Evolutionary conservation across 164 flowering plant species (phyloP), one percentile per base, ranked within the genome.

Genomic region (Vitis amurensis): DNA sequence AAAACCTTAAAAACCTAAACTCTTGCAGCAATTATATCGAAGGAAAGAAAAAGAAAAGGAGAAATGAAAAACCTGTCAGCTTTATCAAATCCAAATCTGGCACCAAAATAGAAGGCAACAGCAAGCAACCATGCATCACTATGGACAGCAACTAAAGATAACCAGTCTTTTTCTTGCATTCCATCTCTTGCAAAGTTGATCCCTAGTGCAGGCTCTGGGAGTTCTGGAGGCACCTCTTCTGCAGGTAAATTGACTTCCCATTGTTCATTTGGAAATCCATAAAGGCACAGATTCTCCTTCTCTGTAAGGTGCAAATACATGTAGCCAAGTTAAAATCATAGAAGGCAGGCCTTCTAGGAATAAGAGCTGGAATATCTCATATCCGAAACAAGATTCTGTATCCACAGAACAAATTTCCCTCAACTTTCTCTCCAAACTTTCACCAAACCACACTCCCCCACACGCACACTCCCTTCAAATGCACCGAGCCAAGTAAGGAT

Each of bases 211-310:
- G 96, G 96, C 79, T 90, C 93, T 9, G 96, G 96, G 30, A 90
- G 88, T 70, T 88, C 91, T 48, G 93, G 91, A 66, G 95, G 95
- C 17, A 90, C 93, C 74, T 90, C 95, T 69, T 88, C 90, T 64
- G 90, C 91, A 55, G 96, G 93, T 68, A 90, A 75, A 79, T 87
- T 90, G 70, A 90, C 96, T 77, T 89, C 91, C 93, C 96, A 90
- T 10, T 73, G 82, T 78, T 87, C 93, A 71, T 72, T 87, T 1
- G 96, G 96, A 64, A 78, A 81, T 50, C 96, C 96, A 73, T 88
- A 90, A 81, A 90, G 73, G 78, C 93, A 88, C 51, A 90, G 76
- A 74, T 88, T 88, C 74, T 86, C 96, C 77, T 87, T 88, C 71
- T 82, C 96, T 90, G 86, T 15, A 76, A 68, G 68, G 44, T 37